Conservation (phyloP, 768 basidiomycete species). For the Boletus rufocinnamomeus region DNA sequence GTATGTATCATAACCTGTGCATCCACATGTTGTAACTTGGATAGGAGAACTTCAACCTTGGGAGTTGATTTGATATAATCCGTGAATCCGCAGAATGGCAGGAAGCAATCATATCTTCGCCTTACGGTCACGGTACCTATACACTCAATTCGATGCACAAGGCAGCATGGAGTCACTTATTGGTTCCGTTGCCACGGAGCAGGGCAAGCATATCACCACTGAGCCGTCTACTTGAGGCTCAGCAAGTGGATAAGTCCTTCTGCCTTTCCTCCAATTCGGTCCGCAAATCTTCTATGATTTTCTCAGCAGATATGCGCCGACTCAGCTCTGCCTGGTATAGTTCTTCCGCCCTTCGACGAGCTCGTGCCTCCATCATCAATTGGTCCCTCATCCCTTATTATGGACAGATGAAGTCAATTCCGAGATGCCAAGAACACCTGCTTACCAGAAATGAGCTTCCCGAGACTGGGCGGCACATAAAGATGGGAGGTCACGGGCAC, state of each 20-base stretch:
- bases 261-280: conserved; percentile 7
- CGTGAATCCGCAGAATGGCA: not conserved
- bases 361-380: conserved; percentile 32
- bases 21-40: conserved; percentile 4
- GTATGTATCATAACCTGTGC: conserved; percentile 26
- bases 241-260: not conserved
- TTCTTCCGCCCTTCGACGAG: conserved; percentile 38
- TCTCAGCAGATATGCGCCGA: conserved; percentile 35
- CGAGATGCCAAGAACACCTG: not conserved
- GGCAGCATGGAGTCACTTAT: not conserved
- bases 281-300: conserved; percentile 21
- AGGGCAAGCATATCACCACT: not conserved
- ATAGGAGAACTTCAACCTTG: not conserved
- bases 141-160: not conserved
- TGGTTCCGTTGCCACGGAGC: not conserved
- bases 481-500: conserved; percentile 29
- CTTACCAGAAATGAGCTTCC: conserved; percentile 39
- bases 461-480: conserved; percentile 39
- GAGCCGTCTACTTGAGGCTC: not conserved
- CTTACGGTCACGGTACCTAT: too few relatives aligned
- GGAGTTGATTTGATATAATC: not conserved
- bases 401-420: conserved; percentile 3
- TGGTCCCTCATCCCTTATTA: conserved; percentile 37
- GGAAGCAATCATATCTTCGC: not conserved
- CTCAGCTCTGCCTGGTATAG: conserved; percentile 34